Evolutionary conservation across 2,329 filamentous ascomycete genomes (phyloP).

Genomic region (Clarireedia homoeocarpa): DNA sequence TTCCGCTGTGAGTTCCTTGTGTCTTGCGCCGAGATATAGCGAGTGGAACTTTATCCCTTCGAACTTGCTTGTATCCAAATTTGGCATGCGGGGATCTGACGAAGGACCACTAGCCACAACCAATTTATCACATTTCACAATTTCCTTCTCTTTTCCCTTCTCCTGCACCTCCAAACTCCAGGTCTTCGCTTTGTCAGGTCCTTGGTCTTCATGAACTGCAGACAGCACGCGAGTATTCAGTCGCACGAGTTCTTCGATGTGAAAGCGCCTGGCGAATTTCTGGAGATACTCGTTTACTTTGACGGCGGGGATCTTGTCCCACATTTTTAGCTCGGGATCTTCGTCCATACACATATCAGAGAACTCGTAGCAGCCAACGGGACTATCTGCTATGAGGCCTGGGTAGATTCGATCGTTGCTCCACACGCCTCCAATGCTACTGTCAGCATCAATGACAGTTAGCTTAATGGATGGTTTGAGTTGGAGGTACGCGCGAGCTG

Average conservation of each 20-base stretch:
- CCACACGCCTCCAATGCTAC: slow-evolving; percentile 61
- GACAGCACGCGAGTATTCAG: slow-evolving; percentile 35
- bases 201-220: not conserved
- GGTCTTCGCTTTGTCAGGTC: not conserved
- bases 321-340: slow-evolving; percentile 5
- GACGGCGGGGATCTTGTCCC: slow-evolving; percentile 5
- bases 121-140: slow-evolving; percentile 3
- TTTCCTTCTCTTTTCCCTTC: not conserved
- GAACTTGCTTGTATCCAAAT: slow-evolving; percentile 9
- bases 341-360: slow-evolving; percentile 51
- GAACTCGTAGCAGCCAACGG: slow-evolving; percentile 63
- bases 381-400: slow-evolving; percentile 64
- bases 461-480: slow-evolving; percentile 47
- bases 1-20: slow-evolving; percentile 5
- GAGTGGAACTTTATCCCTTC: slow-evolving; percentile 11
- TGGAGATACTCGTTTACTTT: slow-evolving; percentile 17
- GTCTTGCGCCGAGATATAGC: slow-evolving; percentile 7
- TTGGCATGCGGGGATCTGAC: slow-evolving; percentile 11
- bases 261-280: slow-evolving; percentile 11
- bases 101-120: slow-evolving; percentile 13
- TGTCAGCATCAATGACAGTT: slow-evolving; percentile 48
- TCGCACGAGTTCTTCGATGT: slow-evolving; percentile 2
- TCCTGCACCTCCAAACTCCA: slow-evolving; percentile 9
- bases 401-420: slow-evolving; percentile 57
- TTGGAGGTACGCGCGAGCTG: slow-evolving; percentile 52